A percentile compares a stretch with the other conserved stretches of the same genome.
Conservation (phyloP, 2,329 filamentous ascomycete genomes). For the Xylariaceae sp. region DNA sequence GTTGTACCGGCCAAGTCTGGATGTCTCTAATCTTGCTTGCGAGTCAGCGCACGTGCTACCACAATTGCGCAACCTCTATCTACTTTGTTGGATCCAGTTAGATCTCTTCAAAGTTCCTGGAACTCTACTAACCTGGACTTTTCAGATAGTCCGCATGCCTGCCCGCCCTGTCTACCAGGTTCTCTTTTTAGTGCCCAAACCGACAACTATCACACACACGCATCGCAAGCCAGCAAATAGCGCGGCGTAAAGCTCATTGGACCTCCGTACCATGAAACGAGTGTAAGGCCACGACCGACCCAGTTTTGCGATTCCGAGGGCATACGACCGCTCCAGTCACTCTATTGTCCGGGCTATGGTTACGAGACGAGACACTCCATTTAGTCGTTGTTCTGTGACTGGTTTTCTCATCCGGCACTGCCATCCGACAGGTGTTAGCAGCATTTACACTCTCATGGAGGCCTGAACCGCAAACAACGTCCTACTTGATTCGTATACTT, state of each 20-base stretch:
- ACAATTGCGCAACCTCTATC: neutral
- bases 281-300: neutral
- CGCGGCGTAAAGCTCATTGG: neutral
- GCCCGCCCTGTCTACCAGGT: too few relatives aligned
- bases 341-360: conserved; percentile 8
- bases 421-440: too few relatives aligned
- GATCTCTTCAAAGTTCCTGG: neutral
- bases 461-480: conserved; percentile 8
- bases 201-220: conserved; percentile 3
- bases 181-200: too few relatives aligned
- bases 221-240: conserved; percentile 11
- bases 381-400: conserved; percentile 1
- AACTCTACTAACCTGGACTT: conserved; percentile 4
- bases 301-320: neutral
- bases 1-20: too few relatives aligned
- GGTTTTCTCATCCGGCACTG: conserved; percentile 1
- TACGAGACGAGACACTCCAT: conserved; percentile 1
- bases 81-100: neutral
- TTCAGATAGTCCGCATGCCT: conserved; percentile 5
- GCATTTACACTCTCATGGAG: conserved; percentile 13
- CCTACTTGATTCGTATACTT: conserved; percentile 1
- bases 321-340: conserved; percentile 2
- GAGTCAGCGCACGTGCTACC: neutral
- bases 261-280: too few relatives aligned
- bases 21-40: too few relatives aligned